Evolutionary conservation across 371 early-diverging fungal species (phyloP), one percentile per base, ranked within the genome.

Genomic region (Saksenaea oblongispora): DNA sequence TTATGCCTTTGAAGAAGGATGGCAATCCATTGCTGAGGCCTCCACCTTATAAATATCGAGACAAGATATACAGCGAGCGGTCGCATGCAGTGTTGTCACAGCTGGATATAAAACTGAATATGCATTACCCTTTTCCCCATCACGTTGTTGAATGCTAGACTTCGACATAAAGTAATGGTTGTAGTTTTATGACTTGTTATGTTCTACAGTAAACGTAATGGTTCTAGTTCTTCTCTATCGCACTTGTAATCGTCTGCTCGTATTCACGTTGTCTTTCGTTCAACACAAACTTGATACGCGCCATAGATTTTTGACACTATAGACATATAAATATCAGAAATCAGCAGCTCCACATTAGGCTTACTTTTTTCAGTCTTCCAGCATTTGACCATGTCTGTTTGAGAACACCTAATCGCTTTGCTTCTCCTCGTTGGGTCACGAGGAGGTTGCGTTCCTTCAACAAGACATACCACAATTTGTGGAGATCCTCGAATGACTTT

Each of bases 401-500:
- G 27, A 73, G 67, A 41, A 95, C 74, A 18, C 82, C 79, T 66
- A 92, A 86, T 55, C 94, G 85, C 39, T 78, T 80, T 13, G 93
- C 90, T 79, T 96, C 96, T 63, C 87, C 92, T 64, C 80, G 80
- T 67, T 97, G 98, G 41, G 93, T 91, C 24, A 91, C 89, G 59
- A 98, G 84, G 62, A 93, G 59, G 69, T 98, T 98, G 73, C 93
- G 91, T 79, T 98, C 98, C 81, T 97, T 97, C 59, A 96, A 82
- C 73, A 96, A 86, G 34, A 96, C 88, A 71, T 89, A 92, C 98
- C 98, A 98, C 68, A 98, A 82, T 75, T 91, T 93, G 82, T 97
- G 98, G 65, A 98, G 84, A 78, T 98, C 98, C 28, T 97, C 96
- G 81, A 96, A 98, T 28, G 91, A 91, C 83, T 98, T 98, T 59